Conservation (phyloP, 306 rosid genomes). For the Quercus cerris region DNA sequence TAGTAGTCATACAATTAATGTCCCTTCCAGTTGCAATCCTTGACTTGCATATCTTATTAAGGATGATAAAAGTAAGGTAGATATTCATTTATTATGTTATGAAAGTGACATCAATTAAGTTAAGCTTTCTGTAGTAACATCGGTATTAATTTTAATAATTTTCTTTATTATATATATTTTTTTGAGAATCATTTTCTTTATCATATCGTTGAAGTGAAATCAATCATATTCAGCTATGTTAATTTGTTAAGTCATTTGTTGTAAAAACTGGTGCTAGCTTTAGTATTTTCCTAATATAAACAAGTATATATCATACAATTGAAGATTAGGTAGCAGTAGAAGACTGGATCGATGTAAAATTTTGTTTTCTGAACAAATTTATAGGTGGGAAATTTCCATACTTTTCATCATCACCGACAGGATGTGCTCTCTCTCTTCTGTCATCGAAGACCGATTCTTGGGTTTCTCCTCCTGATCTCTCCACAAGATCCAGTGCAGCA, state of each 20-base stretch:
- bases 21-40: not conserved
- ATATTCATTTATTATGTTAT: too few species aligned
- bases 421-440: conserved; percentile 99
- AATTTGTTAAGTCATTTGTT: too few species aligned
- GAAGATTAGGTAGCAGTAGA: not conserved
- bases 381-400: conserved; percentile 29
- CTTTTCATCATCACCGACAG: conserved; percentile 37
- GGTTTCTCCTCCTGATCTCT: conserved; percentile 60
- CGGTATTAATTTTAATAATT: too few species aligned
- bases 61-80: too few species aligned
- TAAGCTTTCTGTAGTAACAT: too few species aligned
- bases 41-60: not conserved
- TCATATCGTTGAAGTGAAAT: too few species aligned
- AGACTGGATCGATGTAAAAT: not conserved
- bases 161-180: too few species aligned
- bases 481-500: conserved; percentile 82
- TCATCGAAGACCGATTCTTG: conserved; percentile 65
- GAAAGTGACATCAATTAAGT: too few species aligned
- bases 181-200: too few species aligned
- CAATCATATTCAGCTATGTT: too few species aligned
- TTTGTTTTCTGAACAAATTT: not conserved
- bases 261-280: too few species aligned
- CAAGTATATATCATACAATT: not conserved
- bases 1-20: too few species aligned
- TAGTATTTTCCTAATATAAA: not conserved